Percentiles rank a stretch among this genome's conserved stretches.
These are phyloP conservation scores for Lactarius hengduanensis DNA, from an alignment of 768 basidiomycete species.

Conservation along the genomic window DNA sequence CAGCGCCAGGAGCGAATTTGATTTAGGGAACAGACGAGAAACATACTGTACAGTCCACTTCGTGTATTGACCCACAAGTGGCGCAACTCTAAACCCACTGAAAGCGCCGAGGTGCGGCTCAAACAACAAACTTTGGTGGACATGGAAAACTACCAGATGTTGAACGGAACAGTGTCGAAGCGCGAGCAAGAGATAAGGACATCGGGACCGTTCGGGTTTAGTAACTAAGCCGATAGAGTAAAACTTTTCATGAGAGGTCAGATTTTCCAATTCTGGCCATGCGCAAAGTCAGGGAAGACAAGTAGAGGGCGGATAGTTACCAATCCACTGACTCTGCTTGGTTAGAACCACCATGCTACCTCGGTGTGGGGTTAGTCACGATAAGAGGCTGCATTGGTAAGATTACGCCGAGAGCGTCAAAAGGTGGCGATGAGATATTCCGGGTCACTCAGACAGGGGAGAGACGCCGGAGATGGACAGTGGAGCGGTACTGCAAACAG, in stretches of 20 bases:
- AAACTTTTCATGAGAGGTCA: slow-evolving; percentile 3
- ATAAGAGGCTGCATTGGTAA: not conserved
- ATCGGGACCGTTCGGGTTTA: slow-evolving; percentile 1
- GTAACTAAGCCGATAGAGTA: not conserved
- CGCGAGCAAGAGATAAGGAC: slow-evolving; percentile 1
- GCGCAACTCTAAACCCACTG: not conserved
- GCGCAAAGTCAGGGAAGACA: not conserved
- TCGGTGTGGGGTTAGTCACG: not conserved
- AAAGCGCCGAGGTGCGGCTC: not conserved
- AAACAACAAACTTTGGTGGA: not conserved
- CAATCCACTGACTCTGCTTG: not conserved
- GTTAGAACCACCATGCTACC: not conserved
- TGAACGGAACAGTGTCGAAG: not conserved
- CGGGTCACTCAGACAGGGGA: not conserved
- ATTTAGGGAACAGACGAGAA: not conserved
- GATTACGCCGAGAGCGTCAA: not conserved
- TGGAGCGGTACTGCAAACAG: not conserved
- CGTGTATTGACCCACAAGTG: not conserved
- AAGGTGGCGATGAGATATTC: not conserved
- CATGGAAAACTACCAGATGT: not conserved
- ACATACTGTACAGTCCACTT: not conserved
- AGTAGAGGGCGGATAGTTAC: not conserved
- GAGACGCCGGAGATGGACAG: not conserved
- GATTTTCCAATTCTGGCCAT: not conserved
- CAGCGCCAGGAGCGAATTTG: not conserved